phyloP scores from a whole-genome alignment of 495 filamentous ascomycete genomes.

The Podospora pseudocomata region DNA sequence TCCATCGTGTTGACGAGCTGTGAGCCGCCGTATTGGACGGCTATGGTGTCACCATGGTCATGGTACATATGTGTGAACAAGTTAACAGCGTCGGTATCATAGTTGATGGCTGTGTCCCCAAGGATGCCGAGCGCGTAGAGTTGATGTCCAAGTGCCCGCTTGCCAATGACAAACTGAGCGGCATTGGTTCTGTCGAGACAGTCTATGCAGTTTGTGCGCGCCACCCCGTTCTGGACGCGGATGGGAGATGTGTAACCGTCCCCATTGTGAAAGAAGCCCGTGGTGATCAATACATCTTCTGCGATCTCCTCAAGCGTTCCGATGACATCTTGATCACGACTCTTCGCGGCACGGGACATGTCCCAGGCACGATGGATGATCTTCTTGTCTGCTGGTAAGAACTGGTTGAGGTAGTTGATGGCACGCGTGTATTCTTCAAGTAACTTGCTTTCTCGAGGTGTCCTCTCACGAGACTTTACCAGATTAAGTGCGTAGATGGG shows the following conservation, averaged over 20 bases:
- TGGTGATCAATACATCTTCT: constrained; percentile 76
- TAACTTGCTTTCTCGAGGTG: constrained; percentile 88
- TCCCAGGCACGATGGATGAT: constrained; percentile 95
- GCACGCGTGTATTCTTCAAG: constrained; percentile 84
- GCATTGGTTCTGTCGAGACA: constrained; percentile 96
- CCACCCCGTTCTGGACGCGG: constrained; percentile 85
- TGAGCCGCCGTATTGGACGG: constrained; percentile 94
- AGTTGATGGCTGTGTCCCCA: constrained; percentile 71
- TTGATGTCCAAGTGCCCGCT: constrained; percentile 86
- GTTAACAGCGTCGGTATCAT: constrained; percentile 93
- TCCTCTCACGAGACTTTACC: constrained; percentile 85
- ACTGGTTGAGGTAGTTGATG: constrained; percentile 91
- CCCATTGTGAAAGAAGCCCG: constrained; percentile 93
- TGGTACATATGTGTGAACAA: constrained; percentile 97
- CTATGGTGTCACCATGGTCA: constrained; percentile 95
- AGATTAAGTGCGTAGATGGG: constrained; percentile 92
- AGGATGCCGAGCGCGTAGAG: constrained; percentile 90
- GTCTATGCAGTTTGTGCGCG: constrained; percentile 95
- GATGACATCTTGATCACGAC: constrained; percentile 94
- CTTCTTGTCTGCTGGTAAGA: constrained; percentile 75
- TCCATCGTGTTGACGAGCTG: constrained; percentile 99
- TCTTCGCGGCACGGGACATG: constrained; percentile 93
- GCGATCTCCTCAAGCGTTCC: constrained; percentile 84
- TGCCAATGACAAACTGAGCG: constrained; percentile 97
- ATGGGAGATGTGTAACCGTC: constrained; percentile 58